phyloP scores from a whole-genome alignment of 2,329 filamentous ascomycete genomes.

The Ceratocystis harringtonii region DNA sequence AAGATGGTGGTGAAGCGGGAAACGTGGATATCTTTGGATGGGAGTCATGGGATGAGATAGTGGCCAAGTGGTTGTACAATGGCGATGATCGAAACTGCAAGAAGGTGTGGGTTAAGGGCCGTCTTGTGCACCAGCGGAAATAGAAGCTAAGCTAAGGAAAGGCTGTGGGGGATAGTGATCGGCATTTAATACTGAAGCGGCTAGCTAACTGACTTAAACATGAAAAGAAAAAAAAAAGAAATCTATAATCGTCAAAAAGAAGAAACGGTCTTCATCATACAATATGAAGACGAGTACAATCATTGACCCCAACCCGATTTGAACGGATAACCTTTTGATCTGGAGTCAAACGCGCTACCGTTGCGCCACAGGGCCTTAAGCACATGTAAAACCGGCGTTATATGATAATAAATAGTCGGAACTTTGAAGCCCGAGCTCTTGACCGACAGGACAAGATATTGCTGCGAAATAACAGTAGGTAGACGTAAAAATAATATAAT shows the following conservation, averaged over 20 bases:
- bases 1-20: conserved; percentile 30
- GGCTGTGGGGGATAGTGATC: not conserved
- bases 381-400: not conserved
- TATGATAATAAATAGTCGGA: not conserved
- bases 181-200: too few relatives aligned
- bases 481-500: not conserved
- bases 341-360: conserved; percentile 18
- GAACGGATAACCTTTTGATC: conserved; percentile 17
- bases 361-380: conserved; percentile 16
- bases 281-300: not conserved
- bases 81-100: conserved; percentile 86
- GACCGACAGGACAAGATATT: not conserved
- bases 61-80: conserved; percentile 90
- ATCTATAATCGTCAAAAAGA: not conserved
- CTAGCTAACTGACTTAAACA: not conserved
- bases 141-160: not conserved
- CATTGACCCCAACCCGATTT: conserved; percentile 16
- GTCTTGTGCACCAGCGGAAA: conserved; percentile 54
- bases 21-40: conserved; percentile 82
- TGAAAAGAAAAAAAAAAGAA: not conserved
- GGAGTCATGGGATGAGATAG: conserved; percentile 71
- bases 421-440: too few relatives aligned
- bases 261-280: not conserved
- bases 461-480: not conserved
- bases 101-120: conserved; percentile 77